phyloP scores from a whole-genome alignment of 1,284 basidiomycete genomes.

The Fomitopsis pinicola region DNA sequence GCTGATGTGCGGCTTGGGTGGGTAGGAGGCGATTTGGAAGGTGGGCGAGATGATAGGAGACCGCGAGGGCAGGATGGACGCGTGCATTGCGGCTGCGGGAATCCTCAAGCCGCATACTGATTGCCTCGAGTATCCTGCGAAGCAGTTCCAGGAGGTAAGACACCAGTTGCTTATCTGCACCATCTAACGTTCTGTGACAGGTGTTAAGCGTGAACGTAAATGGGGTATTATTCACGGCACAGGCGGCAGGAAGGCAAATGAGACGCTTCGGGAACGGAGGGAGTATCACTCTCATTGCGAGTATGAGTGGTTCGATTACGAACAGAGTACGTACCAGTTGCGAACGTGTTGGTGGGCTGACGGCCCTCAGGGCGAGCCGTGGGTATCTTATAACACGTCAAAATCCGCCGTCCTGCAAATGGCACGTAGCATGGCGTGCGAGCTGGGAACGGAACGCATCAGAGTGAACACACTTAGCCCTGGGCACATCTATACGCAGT shows the following conservation, averaged over 20 bases:
- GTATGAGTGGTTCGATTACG: constrained; percentile 84
- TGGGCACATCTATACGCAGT: constrained; percentile 74
- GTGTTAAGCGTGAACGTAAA: constrained; percentile 75
- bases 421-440: constrained; percentile 83
- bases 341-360: neutral
- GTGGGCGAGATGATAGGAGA: constrained; percentile 55
- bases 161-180: neutral
- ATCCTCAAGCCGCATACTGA: constrained; percentile 51
- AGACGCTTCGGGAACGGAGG: constrained; percentile 64
- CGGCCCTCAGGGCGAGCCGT: constrained; percentile 54
- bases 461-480: constrained; percentile 76
- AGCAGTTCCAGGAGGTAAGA: constrained; percentile 64
- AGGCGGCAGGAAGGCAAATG: constrained; percentile 79
- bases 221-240: constrained; percentile 75
- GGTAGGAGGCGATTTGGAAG: constrained; percentile 44
- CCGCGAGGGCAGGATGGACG: constrained; percentile 62
- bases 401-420: constrained; percentile 83
- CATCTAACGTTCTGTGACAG: constrained; percentile 28
- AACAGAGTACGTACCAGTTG: constrained; percentile 53
- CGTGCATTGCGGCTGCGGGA: constrained; percentile 68
- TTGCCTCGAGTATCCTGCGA: constrained; percentile 67
- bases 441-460: constrained; percentile 68
- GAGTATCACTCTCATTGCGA: constrained; percentile 81
- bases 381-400: constrained; percentile 78
- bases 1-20: neutral